A percentile compares a stretch with the other conserved stretches of the same genome.
phyloP scores from a whole-genome alignment of 106 monocot species.

The Vanilla planifolia region DNA sequence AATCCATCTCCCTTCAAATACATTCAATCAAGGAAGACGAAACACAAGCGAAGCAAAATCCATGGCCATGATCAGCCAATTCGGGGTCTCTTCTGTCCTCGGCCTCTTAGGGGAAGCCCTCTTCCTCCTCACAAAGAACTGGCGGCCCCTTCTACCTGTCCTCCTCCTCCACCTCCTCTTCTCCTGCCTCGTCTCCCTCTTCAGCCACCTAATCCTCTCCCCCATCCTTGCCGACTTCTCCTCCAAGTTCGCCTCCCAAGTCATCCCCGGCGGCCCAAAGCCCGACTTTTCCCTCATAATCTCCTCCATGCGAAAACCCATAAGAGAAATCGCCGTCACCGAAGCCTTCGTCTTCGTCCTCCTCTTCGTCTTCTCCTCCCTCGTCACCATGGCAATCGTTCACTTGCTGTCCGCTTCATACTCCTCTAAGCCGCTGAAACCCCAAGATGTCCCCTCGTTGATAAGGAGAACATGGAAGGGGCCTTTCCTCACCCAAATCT shows the following conservation, averaged over 20 bases:
- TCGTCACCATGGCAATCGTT: background rate
- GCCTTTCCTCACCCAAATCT: slow-evolving; percentile 1
- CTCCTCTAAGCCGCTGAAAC: background rate
- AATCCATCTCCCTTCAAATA: too few species aligned
- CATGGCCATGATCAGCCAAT: background rate
- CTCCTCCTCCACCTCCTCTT: background rate
- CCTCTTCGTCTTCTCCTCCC: background rate
- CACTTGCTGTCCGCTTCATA: background rate
- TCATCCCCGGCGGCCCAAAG: background rate
- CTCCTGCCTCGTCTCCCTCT: background rate
- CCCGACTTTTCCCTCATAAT: background rate
- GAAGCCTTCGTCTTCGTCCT: background rate
- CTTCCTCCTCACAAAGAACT: background rate
- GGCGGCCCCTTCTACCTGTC: background rate
- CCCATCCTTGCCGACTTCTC: background rate
- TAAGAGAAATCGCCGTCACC: background rate
- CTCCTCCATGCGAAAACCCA: background rate
- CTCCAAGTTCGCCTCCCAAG: background rate
- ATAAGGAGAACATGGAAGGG: background rate
- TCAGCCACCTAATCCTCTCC: background rate
- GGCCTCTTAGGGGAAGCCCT: background rate
- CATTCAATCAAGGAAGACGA: too few species aligned
- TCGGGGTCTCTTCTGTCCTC: background rate
- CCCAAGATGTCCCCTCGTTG: background rate
- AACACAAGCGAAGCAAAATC: background rate